Base-by-base conservation (phyloP, 805 yeast genomes). In the Metschnikowia koreensis region DNA sequence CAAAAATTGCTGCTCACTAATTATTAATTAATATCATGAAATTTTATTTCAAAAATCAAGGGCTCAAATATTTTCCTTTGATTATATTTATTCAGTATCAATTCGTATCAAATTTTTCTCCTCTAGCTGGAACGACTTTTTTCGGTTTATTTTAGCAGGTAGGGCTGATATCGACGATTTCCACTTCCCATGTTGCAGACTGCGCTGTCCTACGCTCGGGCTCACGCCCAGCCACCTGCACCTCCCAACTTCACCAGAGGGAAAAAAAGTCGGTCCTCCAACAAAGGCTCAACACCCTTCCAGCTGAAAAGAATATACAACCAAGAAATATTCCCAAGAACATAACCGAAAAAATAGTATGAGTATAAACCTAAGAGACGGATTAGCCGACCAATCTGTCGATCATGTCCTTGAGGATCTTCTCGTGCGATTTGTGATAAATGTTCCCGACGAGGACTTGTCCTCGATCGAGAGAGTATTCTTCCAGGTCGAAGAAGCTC, bases 401-500 rank as follows among this genome's bases (percentile, higher is more conserved):
- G 91, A 87, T 62, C 80, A 85, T 59, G 87, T 84, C 0, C 72
- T 90, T 36, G 97, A 89, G 65, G 99, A 94, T 66, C 74, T 94
- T 36, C 76, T 90, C 15, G 98, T 89, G 46, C 76, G 99, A 56
- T 94, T 94, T 64, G 84, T 96, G 45, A 81, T 92, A 52, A 94
- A 94, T 74, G 88, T 92, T 47, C 98, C 99, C 9, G 81, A 83
- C 5, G 97, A 93, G 63, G 99, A 94, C 67, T 72, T 93, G 47
- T 82, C 94, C 34, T 80, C 92, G 13, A 79, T 84, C 29, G 93
- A 72, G 54, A 78, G 99, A 64, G 87, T 92, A 27, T 81, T 91
- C 63, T 94, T 94, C 72, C 96, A 92, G 66, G 85, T 94, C 40
- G 99, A 94, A 74, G 98, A 94, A 68, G 99, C 99, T 1, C 97